phyloP scores from a whole-genome alignment of 2,329 filamentous ascomycete genomes.

The Hysterium pulicare region DNA sequence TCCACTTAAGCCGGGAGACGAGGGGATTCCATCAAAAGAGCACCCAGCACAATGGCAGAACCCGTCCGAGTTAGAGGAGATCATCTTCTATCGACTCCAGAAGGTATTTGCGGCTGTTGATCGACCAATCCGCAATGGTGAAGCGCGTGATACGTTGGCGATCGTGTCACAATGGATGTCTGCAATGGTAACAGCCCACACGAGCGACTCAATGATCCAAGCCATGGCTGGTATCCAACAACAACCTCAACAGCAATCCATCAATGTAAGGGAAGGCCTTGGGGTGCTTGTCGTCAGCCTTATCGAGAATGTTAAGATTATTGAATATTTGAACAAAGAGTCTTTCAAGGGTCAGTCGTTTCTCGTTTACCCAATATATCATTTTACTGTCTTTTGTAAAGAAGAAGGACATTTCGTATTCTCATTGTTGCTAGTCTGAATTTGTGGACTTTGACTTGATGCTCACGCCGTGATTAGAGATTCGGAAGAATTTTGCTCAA shows the following conservation, averaged over 20 bases:
- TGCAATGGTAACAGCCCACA: conserved; percentile 37
- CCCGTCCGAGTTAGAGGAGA: conserved; percentile 36
- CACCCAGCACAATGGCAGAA: conserved; percentile 26
- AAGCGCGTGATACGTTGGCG: conserved; percentile 28
- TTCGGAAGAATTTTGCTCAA: conserved; percentile 30
- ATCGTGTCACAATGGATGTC: conserved; percentile 38
- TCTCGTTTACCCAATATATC: not conserved
- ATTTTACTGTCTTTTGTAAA: not conserved
- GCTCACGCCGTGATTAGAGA: conserved; percentile 19
- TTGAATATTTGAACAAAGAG: conserved; percentile 53
- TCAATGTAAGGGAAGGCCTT: conserved; percentile 61
- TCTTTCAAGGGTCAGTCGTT: conserved; percentile 50
- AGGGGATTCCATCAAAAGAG: conserved; percentile 12
- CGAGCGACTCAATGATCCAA: conserved; percentile 38
- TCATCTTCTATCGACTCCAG: conserved; percentile 35
- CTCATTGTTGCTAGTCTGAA: not conserved
- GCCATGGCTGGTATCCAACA: conserved; percentile 41
- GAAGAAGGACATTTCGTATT: not conserved
- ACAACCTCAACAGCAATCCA: conserved; percentile 54
- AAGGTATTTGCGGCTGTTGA: conserved; percentile 29
- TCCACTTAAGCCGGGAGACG: conserved; percentile 20
- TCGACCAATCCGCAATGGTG: conserved; percentile 31
- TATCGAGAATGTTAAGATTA: conserved; percentile 57
- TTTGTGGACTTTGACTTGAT: not conserved
- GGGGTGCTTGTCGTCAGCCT: conserved; percentile 61